phyloP scores from a whole-genome alignment of 495 filamentous ascomycete species.

The Penicillium coffeae region DNA sequence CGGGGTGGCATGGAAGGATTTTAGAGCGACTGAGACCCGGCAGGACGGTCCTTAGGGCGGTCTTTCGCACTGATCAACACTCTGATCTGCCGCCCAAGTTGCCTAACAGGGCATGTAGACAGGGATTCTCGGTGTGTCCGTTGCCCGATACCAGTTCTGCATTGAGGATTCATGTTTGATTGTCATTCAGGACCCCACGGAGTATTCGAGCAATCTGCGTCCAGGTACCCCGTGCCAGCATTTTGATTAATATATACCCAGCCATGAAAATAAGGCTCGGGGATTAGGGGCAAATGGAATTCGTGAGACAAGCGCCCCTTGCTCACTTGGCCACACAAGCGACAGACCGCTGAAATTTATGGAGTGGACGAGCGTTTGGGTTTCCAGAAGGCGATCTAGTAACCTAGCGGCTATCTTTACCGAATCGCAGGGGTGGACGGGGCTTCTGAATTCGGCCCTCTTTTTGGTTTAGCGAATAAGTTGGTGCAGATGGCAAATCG shows the following conservation, averaged over 20 bases:
- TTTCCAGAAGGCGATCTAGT: background rate
- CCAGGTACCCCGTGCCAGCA: too few relatives aligned
- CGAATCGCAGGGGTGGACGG: background rate
- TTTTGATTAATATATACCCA: too few relatives aligned
- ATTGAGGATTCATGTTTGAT: background rate
- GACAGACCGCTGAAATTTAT: too few relatives aligned
- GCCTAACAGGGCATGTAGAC: background rate
- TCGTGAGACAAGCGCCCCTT: too few relatives aligned
- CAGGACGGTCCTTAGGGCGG: background rate
- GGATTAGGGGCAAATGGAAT: too few relatives aligned
- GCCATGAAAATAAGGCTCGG: too few relatives aligned
- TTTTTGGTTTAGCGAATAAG: background rate
- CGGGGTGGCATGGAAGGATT: conserved; percentile 15
- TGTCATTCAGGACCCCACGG: too few relatives aligned
- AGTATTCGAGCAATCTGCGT: too few relatives aligned
- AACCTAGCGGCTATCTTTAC: background rate
- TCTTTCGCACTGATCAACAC: background rate
- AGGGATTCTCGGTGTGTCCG: background rate
- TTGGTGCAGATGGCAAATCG: background rate
- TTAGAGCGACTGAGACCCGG: conserved; percentile 1
- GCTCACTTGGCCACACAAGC: too few relatives aligned
- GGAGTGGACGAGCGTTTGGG: too few relatives aligned
- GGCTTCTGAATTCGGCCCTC: background rate
- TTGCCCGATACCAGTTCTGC: background rate
- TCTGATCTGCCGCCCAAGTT: background rate